These are phyloP conservation scores for Aspergillus cejpii DNA, from an alignment of 2,329 filamentous ascomycete species.

Conservation along the genomic window DNA sequence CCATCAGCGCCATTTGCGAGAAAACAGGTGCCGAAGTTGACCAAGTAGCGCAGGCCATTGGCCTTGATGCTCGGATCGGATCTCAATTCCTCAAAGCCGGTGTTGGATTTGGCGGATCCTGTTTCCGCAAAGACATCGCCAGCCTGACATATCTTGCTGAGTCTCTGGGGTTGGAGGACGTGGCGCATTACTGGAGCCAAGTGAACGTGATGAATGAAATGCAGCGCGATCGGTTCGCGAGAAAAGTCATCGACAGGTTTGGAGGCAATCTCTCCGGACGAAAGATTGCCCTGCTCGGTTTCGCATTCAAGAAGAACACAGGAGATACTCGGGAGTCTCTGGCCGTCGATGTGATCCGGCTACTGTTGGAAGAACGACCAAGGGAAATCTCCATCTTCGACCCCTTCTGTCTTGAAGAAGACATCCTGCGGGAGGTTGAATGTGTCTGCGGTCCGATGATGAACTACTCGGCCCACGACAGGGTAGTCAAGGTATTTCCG, in stretches of 20 bases:
- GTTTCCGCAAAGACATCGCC: conserved; percentile 74
- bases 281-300: conserved; percentile 67
- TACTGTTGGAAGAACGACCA: conserved; percentile 58
- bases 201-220: conserved; percentile 72
- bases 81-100: conserved; percentile 66
- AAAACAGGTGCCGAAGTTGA: conserved; percentile 67
- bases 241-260: conserved; percentile 58
- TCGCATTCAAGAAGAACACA: conserved; percentile 74
- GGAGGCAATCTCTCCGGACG: conserved; percentile 64
- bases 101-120: conserved; percentile 72
- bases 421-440: conserved; percentile 39
- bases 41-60: conserved; percentile 61
- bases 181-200: conserved; percentile 67
- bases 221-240: conserved; percentile 62
- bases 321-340: conserved; percentile 66
- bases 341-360: conserved; percentile 60
- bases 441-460: conserved; percentile 21
- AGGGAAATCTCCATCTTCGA: conserved; percentile 63
- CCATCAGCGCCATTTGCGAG: conserved; percentile 73
- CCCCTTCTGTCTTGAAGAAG: conserved; percentile 43
- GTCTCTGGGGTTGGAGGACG: conserved; percentile 61
- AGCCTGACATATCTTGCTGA: conserved; percentile 68
- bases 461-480: background rate
- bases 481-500: conserved; percentile 34
- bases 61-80: conserved; percentile 65